Conservation (phyloP, 441 rosid species). For the Monsonia emarginata region DNA sequence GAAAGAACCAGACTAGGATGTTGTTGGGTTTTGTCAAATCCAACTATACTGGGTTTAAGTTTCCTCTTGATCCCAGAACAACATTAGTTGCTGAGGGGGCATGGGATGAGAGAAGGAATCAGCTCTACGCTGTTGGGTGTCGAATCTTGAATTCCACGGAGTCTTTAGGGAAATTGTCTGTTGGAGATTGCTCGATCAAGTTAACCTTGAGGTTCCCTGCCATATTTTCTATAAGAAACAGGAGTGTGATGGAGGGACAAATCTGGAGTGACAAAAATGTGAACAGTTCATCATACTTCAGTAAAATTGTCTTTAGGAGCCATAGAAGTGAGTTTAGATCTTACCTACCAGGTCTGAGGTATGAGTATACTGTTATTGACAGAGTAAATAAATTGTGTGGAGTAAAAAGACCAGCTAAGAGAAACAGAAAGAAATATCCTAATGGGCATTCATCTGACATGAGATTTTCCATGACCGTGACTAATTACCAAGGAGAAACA, state of each 20-base stretch:
- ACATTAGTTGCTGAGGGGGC: conserved; percentile 63
- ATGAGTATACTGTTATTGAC: conserved; percentile 42
- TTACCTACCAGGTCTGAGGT: conserved; percentile 32
- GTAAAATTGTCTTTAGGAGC: conserved; percentile 39
- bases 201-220: conserved; percentile 59
- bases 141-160: conserved; percentile 40
- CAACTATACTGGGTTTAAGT: conserved; percentile 16
- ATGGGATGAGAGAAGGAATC: conserved; percentile 60
- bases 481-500: conserved; percentile 30
- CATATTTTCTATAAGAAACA: conserved; percentile 33
- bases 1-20: conserved; percentile 31
- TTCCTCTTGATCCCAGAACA: conserved; percentile 53
- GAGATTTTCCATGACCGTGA: conserved; percentile 49
- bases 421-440: conserved; percentile 48
- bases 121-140: conserved; percentile 57
- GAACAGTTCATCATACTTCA: conserved; percentile 38
- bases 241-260: conserved; percentile 40
- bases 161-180: conserved; percentile 35
- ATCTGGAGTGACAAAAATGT: conserved; percentile 46
- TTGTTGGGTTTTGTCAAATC: conserved; percentile 41
- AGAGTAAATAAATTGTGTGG: conserved; percentile 34
- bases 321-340: conserved; percentile 20
- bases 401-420: conserved; percentile 24
- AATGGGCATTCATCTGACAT: conserved; percentile 50
- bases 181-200: conserved; percentile 62